Percentiles rank a stretch among this genome's conserved stretches.
phyloP scores from a whole-genome alignment of 2,329 filamentous ascomycete genomes.

The Fusarium globosum region DNA sequence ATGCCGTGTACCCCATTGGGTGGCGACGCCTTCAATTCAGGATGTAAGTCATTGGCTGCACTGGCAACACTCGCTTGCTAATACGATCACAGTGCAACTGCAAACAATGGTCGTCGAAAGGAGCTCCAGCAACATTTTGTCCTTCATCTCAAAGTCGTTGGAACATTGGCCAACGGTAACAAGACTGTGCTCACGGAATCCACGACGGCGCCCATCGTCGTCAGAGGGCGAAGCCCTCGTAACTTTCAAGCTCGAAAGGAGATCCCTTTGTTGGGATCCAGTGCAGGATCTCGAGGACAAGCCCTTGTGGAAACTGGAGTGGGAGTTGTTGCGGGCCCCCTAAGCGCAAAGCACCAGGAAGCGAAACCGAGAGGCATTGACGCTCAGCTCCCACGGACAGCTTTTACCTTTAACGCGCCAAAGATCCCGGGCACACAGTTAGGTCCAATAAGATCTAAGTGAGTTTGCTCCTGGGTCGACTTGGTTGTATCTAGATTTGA shows the following conservation, averaged over 20 bases:
- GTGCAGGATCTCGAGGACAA: slow-evolving; percentile 82
- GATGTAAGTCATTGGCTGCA: slow-evolving; percentile 63
- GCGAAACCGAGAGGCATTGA: slow-evolving; percentile 62
- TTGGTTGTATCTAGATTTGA: background rate
- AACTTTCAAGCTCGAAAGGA: slow-evolving; percentile 97
- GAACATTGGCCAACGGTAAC: slow-evolving; percentile 83
- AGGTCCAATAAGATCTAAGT: slow-evolving; percentile 68
- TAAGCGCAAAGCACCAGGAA: slow-evolving; percentile 66
- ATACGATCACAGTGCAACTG: slow-evolving; percentile 74
- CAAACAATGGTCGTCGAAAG: slow-evolving; percentile 94
- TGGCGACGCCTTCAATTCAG: slow-evolving; percentile 95
- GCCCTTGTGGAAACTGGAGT: slow-evolving; percentile 72
- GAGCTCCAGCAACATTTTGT: slow-evolving; percentile 97
- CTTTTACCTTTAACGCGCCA: slow-evolving; percentile 68
- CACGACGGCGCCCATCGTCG: slow-evolving; percentile 90
- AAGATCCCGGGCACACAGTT: slow-evolving; percentile 66
- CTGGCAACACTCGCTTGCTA: slow-evolving; percentile 6
- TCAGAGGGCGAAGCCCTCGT: slow-evolving; percentile 89
- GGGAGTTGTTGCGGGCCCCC: slow-evolving; percentile 68
- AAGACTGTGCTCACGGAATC: slow-evolving; percentile 87
- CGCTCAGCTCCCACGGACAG: slow-evolving; percentile 65
- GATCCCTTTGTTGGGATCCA: slow-evolving; percentile 83
- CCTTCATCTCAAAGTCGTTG: slow-evolving; percentile 85
- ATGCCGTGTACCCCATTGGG: slow-evolving; percentile 89
- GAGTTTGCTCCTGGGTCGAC: slow-evolving; percentile 48